Evolutionary conservation across 345 rosid species (phyloP).

Genomic region (Citrus hindsii): DNA sequence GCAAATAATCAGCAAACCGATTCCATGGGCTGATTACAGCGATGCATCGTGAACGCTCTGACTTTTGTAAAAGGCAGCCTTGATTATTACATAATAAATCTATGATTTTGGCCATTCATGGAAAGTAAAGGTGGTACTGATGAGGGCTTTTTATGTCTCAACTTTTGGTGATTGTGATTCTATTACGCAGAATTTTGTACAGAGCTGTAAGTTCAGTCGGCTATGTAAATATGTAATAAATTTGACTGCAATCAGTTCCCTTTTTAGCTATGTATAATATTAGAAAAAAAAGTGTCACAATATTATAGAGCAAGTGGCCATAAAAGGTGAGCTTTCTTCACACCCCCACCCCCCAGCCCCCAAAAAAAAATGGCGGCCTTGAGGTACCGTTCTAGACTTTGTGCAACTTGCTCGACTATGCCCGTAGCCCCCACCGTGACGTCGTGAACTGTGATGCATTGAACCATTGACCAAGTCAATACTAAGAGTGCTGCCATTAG

Average conservation of each 20-base stretch:
- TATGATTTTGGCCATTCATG: background rate
- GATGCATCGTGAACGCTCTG: background rate
- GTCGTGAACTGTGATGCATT: background rate
- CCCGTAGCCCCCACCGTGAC: background rate
- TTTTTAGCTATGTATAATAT: background rate
- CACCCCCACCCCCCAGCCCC: fast-evolving
- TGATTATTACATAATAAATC: background rate
- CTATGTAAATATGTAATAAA: background rate
- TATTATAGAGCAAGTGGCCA: no score
- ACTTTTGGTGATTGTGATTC: constrained; percentile 4
- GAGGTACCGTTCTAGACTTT: background rate
- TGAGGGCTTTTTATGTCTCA: background rate
- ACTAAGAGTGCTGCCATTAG: no score
- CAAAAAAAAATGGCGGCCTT: background rate
- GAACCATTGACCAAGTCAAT: no score
- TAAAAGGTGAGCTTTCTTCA: no score
- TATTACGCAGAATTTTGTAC: background rate
- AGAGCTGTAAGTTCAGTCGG: background rate
- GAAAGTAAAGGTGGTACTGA: no score
- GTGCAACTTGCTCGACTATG: background rate
- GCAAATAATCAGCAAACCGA: background rate
- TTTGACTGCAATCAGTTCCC: background rate
- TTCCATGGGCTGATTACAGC: background rate
- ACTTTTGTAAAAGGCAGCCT: background rate
- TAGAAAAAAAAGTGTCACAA: no score